Percentiles rank a stretch among this genome's conserved stretches.
These are phyloP conservation scores for Dioscorea cayenensis DNA, from an alignment of 116 monocot species.

Conservation along the genomic window DNA sequence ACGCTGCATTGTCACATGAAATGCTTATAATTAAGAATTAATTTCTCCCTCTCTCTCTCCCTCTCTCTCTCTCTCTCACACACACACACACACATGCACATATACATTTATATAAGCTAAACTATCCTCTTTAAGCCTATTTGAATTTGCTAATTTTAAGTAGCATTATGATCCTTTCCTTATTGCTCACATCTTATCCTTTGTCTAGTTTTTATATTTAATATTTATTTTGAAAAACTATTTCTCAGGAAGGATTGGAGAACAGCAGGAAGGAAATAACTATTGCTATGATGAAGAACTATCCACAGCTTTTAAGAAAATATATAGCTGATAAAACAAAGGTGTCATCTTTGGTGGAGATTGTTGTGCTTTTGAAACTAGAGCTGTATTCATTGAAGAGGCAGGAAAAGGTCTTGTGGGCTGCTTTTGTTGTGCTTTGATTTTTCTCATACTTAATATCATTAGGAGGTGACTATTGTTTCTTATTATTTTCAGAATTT, in stretches of 20 bases:
- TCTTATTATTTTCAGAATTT: slow-evolving; percentile 49
- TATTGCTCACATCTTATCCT: neutral
- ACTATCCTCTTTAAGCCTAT: neutral
- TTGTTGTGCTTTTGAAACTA: slow-evolving; percentile 69
- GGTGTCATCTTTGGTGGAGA: slow-evolving; percentile 73
- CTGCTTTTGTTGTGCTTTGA: neutral
- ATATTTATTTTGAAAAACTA: neutral
- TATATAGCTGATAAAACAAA: slow-evolving; percentile 91
- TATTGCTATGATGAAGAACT: slow-evolving; percentile 69
- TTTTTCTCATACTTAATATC: neutral
- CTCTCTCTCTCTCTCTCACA: no score
- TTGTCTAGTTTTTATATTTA: neutral
- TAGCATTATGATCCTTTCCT: neutral
- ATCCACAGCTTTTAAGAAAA: slow-evolving; percentile 77
- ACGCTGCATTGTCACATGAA: no score
- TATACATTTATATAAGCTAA: no score
- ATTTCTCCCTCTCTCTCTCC: no score
- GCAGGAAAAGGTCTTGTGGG: slow-evolving; percentile 64
- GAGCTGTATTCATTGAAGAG: slow-evolving; percentile 91
- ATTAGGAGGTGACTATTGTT: slow-evolving; percentile 9
- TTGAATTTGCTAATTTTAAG: neutral
- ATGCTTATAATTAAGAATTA: no score
- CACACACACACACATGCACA: no score
- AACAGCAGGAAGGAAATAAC: slow-evolving; percentile 72
- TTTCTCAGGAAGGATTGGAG: slow-evolving; percentile 69